These are phyloP conservation scores for Graphium sp. DNA, from an alignment of 2,329 filamentous ascomycete species.

Conservation along the genomic window DNA sequence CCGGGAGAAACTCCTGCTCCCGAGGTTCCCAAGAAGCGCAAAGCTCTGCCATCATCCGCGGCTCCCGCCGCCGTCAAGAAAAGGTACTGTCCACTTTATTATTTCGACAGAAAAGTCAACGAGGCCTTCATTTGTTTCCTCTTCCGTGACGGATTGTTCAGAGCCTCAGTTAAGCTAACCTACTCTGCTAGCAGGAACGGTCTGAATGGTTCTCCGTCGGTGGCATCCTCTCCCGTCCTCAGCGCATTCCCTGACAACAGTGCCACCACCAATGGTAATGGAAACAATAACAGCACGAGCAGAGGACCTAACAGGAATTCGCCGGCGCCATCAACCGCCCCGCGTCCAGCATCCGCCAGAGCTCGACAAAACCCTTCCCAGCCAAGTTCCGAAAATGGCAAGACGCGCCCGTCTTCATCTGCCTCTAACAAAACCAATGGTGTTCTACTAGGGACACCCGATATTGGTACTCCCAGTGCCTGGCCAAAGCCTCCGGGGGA, in stretches of 20 bases:
- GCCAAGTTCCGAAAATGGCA: conserved; percentile 35
- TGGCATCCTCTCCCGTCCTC: conserved; percentile 61
- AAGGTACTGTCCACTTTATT: conserved; percentile 35
- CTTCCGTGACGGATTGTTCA: not conserved
- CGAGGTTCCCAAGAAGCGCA: conserved; percentile 58
- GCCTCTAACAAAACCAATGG: conserved; percentile 46
- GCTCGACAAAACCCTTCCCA: conserved; percentile 60
- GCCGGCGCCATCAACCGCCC: conserved; percentile 36
- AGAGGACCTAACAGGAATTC: too few species aligned
- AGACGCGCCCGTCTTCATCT: conserved; percentile 39
- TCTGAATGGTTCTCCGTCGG: conserved; percentile 42
- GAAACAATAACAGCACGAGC: too few species aligned
- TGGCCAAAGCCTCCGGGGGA: conserved; percentile 4
- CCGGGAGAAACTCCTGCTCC: conserved; percentile 51
- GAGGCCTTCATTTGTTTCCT: not conserved
- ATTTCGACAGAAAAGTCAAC: too few species aligned
- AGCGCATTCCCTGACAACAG: conserved; percentile 48
- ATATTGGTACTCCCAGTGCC: conserved; percentile 12
- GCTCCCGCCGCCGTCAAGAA: conserved; percentile 66
- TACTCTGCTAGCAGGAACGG: conserved; percentile 14
- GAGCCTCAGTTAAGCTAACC: conserved; percentile 5
- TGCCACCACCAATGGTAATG: conserved; percentile 25
- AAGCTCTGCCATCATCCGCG: conserved; percentile 46
- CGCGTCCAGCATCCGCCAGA: conserved; percentile 51
- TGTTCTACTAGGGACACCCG: conserved; percentile 19